Conservation (phyloP, 306 rosid species). For the Boehmeria nivea region DNA sequence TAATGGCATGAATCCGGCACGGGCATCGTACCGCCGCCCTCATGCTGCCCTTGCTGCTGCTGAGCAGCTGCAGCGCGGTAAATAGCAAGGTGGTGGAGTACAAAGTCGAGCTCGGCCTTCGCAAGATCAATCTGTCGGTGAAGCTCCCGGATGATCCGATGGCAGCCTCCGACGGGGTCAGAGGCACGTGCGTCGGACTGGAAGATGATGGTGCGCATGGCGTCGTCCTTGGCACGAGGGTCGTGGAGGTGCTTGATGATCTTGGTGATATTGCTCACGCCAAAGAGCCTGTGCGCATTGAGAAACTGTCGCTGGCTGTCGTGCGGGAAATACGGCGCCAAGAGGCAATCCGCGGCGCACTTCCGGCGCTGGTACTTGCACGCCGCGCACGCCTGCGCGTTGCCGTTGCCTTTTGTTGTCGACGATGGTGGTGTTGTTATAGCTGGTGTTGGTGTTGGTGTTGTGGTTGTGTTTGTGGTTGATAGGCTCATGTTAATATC, state of each 20-base stretch:
- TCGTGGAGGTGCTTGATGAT: constrained; percentile 36
- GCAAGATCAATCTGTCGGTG: constrained; percentile 30
- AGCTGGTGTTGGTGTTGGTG: constrained; percentile 3
- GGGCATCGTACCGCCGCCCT: too few species aligned
- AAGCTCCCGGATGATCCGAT: constrained; percentile 20
- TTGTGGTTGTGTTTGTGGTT: constrained; percentile 1
- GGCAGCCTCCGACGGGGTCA: constrained; percentile 78
- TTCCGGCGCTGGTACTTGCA: constrained; percentile 76
- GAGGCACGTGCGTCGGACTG: constrained; percentile 62
- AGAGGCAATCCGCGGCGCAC: constrained; percentile 64
- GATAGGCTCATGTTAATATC: constrained; percentile 8
- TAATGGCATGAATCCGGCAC: neutral
- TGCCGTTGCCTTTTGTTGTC: constrained; percentile 32
- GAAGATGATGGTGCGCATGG: constrained; percentile 48
- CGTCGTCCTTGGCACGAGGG: constrained; percentile 5
- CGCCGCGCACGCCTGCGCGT: constrained; percentile 80
- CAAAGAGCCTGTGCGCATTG: constrained; percentile 69
- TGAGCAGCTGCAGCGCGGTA: constrained; percentile 10
- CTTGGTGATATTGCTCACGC: constrained; percentile 63
- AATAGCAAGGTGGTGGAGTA: constrained; percentile 52
- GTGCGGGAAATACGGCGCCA: constrained; percentile 83
- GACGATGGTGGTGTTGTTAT: neutral
- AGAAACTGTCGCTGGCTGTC: constrained; percentile 53
- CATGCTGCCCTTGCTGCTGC: too few species aligned
- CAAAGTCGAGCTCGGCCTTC: constrained; percentile 37